Base-by-base conservation (phyloP, 2,329 filamentous ascomycete species). In the Gremmenia infestans region DNA sequence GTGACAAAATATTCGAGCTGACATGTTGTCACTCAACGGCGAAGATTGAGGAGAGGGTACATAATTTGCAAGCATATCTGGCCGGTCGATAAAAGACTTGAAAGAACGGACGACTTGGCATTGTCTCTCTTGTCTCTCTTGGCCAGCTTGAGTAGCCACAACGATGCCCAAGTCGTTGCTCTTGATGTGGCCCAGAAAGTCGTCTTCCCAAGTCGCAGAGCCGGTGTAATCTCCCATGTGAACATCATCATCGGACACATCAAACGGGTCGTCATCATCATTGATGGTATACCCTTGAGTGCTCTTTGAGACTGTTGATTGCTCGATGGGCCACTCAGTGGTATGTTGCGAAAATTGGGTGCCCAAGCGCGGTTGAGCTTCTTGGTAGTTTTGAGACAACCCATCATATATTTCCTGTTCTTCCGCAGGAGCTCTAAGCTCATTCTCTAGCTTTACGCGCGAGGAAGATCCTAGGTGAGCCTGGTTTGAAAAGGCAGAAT, bases 1-100 rank as follows among this genome's bases (percentile, higher is more conserved):
- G 72, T 97, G 91, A 70, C 87, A 87, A 70, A 97, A 97, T 6
- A 96, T 85, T 32, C 86, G 81, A 14, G 90, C 87, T 11, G 90
- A 93, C 60, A 87, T 86, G 2, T 84, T 81, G 61, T 97, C 91
- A 63, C 86, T 89, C 28, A 97, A 75, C 35, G 94, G 92, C 40
- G 86, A 87, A 35, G 82, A 82, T 22, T 79, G 73, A 4, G 83
- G 79, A 1, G 83, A 82, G 5, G 87, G 86, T 42, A 79, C 78
- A 64, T 92, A 91, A 2, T 81, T 83, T 14, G 83, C 78, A 47
- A 91, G 75, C 35, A 79, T 74, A 53, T 78, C 73, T 37, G 76
- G 76, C 4, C 64, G 56, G 48, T 68, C 62, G 14, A 70, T 66
- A 49, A 77, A 76, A 7, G 74, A 76, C 4, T 72, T 76, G 59